Base-by-base conservation (phyloP, 371 early-diverging fungal species). In the Actinomucor elegans region DNA sequence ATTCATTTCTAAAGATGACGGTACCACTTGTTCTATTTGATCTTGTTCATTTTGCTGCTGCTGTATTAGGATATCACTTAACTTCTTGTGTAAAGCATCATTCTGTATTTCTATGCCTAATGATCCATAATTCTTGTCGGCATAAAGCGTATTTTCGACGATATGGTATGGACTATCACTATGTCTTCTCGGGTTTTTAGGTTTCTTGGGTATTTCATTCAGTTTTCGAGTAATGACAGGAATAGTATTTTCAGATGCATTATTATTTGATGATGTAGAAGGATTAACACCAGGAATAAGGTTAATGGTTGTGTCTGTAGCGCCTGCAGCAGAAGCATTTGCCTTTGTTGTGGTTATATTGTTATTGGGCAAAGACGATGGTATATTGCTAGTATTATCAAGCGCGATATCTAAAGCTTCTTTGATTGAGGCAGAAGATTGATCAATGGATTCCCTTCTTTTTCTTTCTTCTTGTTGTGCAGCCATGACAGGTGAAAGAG, bases 401-500 rank as follows among this genome's bases (percentile, higher is more conserved):
- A n/a, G 41, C 14, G 37, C 4, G 12, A 34, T 34, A 9, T 46
- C 48, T 4, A 45, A 26, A n/a, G 24, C 20, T 3, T 52, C 58
- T 10, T 48, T 57, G 4, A 47, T 28, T 28, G 44, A 18, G 17
- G 18, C 32, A 1, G 50, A 45, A 2, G 43, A 38, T 29, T 48
- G 55, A 32, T 57, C 57, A 9, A 53, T 45, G 1, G 76, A 64
- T 60, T 67, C 66, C 7, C 73, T 59, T 26, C 73, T 52, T 40
- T 67, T 73, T 24, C 70, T 55, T 43, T 73, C 69, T 50, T 61
- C 58, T 29, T 67, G 66, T 41, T 77, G 77, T 7, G 74, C 77
- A 31, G 65, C 66, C 61, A 77, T 64, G 11, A 77, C 67, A 12
- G 77, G 77, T 9, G 77, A 77, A 5, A 75, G 53, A 1, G 67